Conservation (phyloP, 164 flowering plant genomes). For the Vitis amurensis region DNA sequence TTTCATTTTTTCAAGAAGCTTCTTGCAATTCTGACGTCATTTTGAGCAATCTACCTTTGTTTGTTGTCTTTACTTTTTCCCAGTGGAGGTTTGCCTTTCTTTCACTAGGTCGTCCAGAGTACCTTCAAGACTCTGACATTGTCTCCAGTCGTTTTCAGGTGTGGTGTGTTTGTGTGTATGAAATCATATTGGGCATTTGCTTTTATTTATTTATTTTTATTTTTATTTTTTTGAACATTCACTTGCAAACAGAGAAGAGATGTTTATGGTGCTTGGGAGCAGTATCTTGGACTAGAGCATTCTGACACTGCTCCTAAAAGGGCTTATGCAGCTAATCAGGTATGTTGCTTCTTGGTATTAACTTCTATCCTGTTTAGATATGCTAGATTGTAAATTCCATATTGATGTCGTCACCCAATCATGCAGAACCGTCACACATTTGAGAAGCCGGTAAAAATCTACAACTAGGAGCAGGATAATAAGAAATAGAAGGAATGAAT, state of each 20-base stretch:
- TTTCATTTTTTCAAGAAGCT: too few species aligned
- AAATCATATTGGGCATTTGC: too few species aligned
- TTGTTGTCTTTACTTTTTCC: too few species aligned
- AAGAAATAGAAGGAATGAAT: too few species aligned
- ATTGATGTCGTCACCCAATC: neutral
- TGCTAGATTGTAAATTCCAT: too few species aligned
- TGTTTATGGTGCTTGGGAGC: conserved; percentile 98
- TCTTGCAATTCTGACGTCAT: too few species aligned
- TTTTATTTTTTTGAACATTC: neutral
- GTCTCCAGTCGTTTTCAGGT: conserved; percentile 91
- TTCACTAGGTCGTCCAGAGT: conserved; percentile 85
- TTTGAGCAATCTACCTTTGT: too few species aligned
- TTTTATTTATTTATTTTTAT: neutral
- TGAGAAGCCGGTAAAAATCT: conserved; percentile 81
- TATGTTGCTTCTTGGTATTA: conserved; percentile 5
- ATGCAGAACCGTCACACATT: conserved; percentile 75
- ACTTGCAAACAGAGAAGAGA: conserved; percentile 65
- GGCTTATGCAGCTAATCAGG: conserved; percentile 88
- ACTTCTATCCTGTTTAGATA: too few species aligned
- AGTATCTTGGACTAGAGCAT: conserved; percentile 95
- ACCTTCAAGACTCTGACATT: conserved; percentile 74
- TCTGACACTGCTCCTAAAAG: conserved; percentile 88
- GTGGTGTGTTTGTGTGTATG: too few species aligned
- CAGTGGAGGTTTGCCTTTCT: conserved; percentile 97
- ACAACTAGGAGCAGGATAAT: conserved; percentile 38